Percentiles rank a stretch among this genome's conserved stretches.
Conservation (phyloP, 179 eudicot species). For the Sideroxylon spinosum region DNA sequence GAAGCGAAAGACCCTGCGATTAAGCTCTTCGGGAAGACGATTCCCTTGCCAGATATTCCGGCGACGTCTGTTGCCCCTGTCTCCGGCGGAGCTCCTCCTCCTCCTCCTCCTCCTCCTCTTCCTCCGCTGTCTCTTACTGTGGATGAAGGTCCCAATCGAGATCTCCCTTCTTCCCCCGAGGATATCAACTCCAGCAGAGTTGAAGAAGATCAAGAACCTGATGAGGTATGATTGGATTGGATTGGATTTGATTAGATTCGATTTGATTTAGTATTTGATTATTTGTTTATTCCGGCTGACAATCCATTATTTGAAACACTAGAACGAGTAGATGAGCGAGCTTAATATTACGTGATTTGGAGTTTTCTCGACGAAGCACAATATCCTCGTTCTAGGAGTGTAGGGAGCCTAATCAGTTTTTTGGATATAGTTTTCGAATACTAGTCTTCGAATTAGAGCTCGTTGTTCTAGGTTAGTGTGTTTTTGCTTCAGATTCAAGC, state of each 20-base stretch:
- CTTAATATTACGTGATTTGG: neutral
- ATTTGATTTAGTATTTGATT: too few species aligned
- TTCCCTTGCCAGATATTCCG: slow-evolving; percentile 19
- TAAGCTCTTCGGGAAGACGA: slow-evolving; percentile 46
- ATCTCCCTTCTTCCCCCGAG: slow-evolving; percentile 11
- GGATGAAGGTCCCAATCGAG: neutral
- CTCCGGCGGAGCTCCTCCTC: neutral
- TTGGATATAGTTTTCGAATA: neutral
- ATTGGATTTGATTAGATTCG: neutral
- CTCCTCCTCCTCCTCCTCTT: too few species aligned
- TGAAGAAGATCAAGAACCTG: slow-evolving; percentile 7
- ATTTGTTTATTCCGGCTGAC: neutral
- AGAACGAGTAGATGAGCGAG: slow-evolving; percentile 18
- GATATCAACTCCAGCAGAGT: neutral
- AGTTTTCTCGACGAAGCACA: neutral
- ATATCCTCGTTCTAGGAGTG: neutral
- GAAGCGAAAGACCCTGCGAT: slow-evolving; percentile 35
- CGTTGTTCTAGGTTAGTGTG: neutral
- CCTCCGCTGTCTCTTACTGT: neutral
- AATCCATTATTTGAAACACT: neutral
- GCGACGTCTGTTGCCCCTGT: neutral
- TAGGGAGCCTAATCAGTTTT: neutral
- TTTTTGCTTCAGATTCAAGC: slow-evolving; percentile 1
- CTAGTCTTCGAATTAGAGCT: neutral
- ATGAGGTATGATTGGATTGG: slow-evolving; percentile 10